Conservation (phyloP, 768 basidiomycete species). For the Boletus eberwhitei region DNA sequence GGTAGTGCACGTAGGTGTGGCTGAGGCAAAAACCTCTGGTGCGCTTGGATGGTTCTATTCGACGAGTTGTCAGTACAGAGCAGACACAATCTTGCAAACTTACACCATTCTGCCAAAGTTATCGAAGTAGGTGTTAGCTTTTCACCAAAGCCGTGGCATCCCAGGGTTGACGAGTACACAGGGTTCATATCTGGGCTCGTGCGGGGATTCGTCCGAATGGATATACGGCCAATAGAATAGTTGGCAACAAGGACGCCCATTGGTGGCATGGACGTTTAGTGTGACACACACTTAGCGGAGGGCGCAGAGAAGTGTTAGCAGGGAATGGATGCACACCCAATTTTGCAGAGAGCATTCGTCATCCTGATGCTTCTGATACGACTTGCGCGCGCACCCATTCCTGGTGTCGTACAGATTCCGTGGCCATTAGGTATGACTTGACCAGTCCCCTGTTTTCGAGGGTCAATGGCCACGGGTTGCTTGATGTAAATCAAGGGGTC, state of each 20-base stretch:
- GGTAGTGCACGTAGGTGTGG: neutral
- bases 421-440: neutral
- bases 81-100: neutral
- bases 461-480: constrained; percentile 8
- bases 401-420: constrained; percentile 13
- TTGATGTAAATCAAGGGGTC: constrained; percentile 20
- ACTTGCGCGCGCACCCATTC: neutral
- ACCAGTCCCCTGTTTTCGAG: constrained; percentile 19
- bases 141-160: neutral
- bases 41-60: neutral
- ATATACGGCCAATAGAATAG: constrained; percentile 5
- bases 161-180: constrained; percentile 4
- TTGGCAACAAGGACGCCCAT: constrained; percentile 7
- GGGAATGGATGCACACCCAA: constrained; percentile 28
- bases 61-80: neutral
- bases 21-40: neutral
- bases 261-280: constrained; percentile 5
- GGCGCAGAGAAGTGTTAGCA: constrained; percentile 27
- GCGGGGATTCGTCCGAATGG: constrained; percentile 4
- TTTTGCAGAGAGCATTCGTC: constrained; percentile 13
- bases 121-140: neutral
- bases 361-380: constrained; percentile 26
- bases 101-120: neutral
- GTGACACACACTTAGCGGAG: constrained; percentile 10
- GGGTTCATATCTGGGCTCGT: constrained; percentile 6